Conservation (phyloP, 2,329 filamentous ascomycete genomes). For the Zymoseptoria tritici region DNA sequence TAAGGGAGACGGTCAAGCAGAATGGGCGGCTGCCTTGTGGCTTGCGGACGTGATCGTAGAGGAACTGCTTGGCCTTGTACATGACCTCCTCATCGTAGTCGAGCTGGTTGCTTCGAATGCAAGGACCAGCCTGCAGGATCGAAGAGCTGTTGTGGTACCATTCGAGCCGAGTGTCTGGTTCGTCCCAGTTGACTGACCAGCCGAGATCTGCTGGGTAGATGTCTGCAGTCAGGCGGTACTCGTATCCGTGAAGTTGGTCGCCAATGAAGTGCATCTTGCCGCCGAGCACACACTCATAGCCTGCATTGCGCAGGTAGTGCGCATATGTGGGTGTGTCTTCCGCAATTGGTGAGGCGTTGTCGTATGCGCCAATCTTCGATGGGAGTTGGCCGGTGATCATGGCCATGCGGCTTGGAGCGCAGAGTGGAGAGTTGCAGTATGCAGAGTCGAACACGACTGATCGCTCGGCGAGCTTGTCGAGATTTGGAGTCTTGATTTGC, state of each 20-base stretch:
- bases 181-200: conserved; percentile 94
- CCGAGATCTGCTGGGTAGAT: conserved; percentile 93
- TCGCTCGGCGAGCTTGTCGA: conserved; percentile 71
- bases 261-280: conserved; percentile 98
- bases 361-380: conserved; percentile 84
- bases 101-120: conserved; percentile 86
- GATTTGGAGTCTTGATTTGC: conserved; percentile 84
- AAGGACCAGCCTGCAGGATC: conserved; percentile 80
- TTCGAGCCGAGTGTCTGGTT: conserved; percentile 73
- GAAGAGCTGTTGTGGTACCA: conserved; percentile 97
- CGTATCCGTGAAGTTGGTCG: conserved; percentile 89
- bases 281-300: conserved; percentile 83
- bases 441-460: conserved; percentile 89
- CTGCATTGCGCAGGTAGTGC: conserved; percentile 76
- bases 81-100: conserved; percentile 97
- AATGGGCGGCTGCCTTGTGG: conserved; percentile 69
- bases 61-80: conserved; percentile 80
- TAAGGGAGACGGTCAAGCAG: conserved; percentile 83
- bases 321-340: conserved; percentile 86
- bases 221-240: conserved; percentile 85
- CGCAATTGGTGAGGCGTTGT: conserved; percentile 79
- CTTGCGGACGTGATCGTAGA: conserved; percentile 84
- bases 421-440: conserved; percentile 89
- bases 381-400: conserved; percentile 90
- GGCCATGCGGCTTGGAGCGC: conserved; percentile 85